Evolutionary conservation across 2,329 filamentous ascomycete species (phyloP), one percentile per base, ranked within the genome.

Genomic region (Stemphylium vesicarium): DNA sequence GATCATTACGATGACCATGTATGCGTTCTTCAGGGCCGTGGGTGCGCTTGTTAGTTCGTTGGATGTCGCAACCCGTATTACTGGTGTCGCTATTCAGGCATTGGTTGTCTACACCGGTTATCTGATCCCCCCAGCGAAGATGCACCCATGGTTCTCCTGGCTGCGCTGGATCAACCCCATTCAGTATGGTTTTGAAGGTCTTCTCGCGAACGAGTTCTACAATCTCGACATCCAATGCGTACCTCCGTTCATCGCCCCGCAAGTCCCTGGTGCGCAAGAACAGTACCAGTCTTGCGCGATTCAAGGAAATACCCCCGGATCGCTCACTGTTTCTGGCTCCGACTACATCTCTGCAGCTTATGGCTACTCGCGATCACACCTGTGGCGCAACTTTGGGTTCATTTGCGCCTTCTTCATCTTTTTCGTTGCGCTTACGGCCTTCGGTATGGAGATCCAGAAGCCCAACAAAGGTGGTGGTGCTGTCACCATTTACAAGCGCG

Each of bases 171-270:
- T 79, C 57, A 79, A 79, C 59, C 88, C 88, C 0, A 76, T 92
- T 3, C 84, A 88, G 0, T 91, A 91, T 53, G 86, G 81, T 0
- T 92, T 91, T 53, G 86, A 91, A 60, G 83, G 83, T 0, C 72
- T 92, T 0, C 79, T 91, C 66, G 79, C 86, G 0, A 92, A 92
- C 63, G 89, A 92, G 68, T 91, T 92, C 53, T 81, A 88, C 59
- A 76, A 75, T 26, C 73, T 86, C 1, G 71, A 81, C 1, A 79
- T 88, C 24, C 66, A 81, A 52, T 89, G 86, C 59, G 78, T 78
- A 2, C 68, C 80, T 2, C 82, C 84, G 0, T 84, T 79, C 47
- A 77, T 88, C 4, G 82, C 88, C 0, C 87, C 86, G 0, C 74
- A 78, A 15, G 77, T 82, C 0, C 80, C 80, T 0, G 78, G 66